phyloP scores from a whole-genome alignment of 352 stramenopile genomes.

The Proteromonas lacertae region DNA sequence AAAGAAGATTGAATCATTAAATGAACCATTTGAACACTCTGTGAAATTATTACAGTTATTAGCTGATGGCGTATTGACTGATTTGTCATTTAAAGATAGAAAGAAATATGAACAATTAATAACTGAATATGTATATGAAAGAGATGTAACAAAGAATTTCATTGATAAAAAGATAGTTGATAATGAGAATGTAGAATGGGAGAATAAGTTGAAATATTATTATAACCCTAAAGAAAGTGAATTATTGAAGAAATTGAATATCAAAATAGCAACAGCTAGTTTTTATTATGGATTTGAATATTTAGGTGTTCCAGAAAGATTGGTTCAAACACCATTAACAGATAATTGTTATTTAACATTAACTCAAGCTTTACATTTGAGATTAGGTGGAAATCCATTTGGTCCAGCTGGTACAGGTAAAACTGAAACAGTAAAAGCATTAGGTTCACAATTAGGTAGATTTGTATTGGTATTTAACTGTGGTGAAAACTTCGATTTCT shows the following conservation, averaged over 20 bases:
- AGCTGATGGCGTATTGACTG: constrained; percentile 55
- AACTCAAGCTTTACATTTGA: constrained; percentile 88
- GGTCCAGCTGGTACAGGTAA: too few species aligned
- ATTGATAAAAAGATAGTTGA: constrained; percentile 32
- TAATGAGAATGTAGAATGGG: constrained; percentile 78
- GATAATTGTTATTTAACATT: constrained; percentile 97
- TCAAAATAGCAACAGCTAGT: constrained; percentile 82
- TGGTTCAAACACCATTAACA: constrained; percentile 97
- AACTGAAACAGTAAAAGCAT: constrained; percentile 95
- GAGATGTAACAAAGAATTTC: constrained; percentile 72
- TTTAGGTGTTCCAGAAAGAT: constrained; percentile 84
- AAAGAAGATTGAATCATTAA: constrained; percentile 19
- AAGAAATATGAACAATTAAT: too few species aligned
- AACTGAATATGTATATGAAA: constrained; percentile 97
- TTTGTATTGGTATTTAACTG: constrained; percentile 99
- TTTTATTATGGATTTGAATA: constrained; percentile 99
- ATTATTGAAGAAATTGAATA: constrained; percentile 36
- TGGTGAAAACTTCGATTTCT: constrained; percentile 98
- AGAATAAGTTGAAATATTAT: constrained; percentile 95
- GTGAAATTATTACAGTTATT: constrained; percentile 54
- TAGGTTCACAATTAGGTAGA: constrained; percentile 82
- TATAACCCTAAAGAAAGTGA: constrained; percentile 29
- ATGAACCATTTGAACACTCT: constrained; percentile 15
- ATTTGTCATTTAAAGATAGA: constrained; percentile 35
- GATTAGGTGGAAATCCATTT: constrained; percentile 91